Evolutionary conservation across 768 basidiomycete species (phyloP), one percentile per base, ranked within the genome.

Genomic region (Tephrocybe sp.): DNA sequence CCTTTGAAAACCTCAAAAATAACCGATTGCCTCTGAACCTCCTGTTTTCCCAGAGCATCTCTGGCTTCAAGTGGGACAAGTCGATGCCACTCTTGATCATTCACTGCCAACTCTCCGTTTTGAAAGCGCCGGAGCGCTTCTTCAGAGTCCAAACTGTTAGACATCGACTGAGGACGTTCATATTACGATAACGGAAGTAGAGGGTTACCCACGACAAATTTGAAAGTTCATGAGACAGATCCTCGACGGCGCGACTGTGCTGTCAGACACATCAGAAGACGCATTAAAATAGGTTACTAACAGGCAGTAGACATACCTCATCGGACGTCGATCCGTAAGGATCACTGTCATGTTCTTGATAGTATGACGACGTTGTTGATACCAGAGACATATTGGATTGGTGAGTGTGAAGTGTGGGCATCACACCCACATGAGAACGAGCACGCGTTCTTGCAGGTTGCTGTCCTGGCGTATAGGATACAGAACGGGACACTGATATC

Each of bases 1-100:
- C 87, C 84, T 65, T 91, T 87, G 67, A 98, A 85, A 19, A 96
- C 70, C 64, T 98, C 95, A 58, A 94, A 95, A 5, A 99, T 77
- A 34, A 84, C 82, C 20, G 84, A 89, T 65, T 98, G 94, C 39
- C 94, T 78, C 51, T 87, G 82, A 17, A 94, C 84, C 64, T 97
- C 93, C 44, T 79, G 66, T 62, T 85, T 82, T 20, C 85, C 83
- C 2, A 98, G 68, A 0, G 83, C 79, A 23, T 86, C 83, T 13
- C 78, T 73, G 0, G 92, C 82, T 59, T 82, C 82, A n/a, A 70
- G 60, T 1, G 92, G 85, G 1, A 95, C 87, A 7, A 93, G 80
- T 26, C 78, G 72, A 60, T 88, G 76, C 96, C 95, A 98, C 43
- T 89, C 89, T 65, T 86, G 81, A 53, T 92, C 83, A n/a, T 71